Evolutionary conservation across 345 rosid genomes (phyloP), one percentile per base, ranked within the genome.

Genomic region (Abelmoschus esculentus): DNA sequence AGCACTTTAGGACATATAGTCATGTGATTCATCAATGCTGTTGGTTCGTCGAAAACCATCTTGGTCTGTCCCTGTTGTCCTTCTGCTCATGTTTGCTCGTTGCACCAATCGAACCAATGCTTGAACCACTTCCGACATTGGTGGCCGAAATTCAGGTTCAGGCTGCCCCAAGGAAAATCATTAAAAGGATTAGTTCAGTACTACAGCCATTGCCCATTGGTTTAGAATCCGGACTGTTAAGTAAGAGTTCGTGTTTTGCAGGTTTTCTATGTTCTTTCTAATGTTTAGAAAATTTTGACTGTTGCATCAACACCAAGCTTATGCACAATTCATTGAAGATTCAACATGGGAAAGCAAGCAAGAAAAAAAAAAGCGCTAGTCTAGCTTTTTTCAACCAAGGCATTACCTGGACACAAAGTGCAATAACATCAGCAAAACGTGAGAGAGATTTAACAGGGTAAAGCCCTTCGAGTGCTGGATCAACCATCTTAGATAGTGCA

Each of bases 121-220:
- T 69, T 91, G 89, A 70, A 95, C 99, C 74, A 95, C 99, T 84
- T 95, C 96, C 2, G 99, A 95, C 96, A 95, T 90, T 0, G 99
- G 98, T 67, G 96, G 99, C 68, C 98, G 86, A 55, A 95, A 95
- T 80, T 91, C 98, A 7, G 99, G 99, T 81, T 95, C 99, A 44
- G 91, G 89, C 99, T 95, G 88, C 73, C 6, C 71, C 64, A 58
- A 19, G 15, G 56, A 28, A 11, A 26, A 22, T 9, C 69, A 42
- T n/a, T n/a, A 19, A 14, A 67, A 6, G 40, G 8, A 66, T 72
- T 53, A 61, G 66, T 40, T 69, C 7, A 5, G 18, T 50, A 14
- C 54, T 50, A 14, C 18, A 15, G 17, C 18, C 49, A 8, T 12
- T 44, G 10, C 13, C 49, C 49, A 44, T 44, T 9, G 49, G 49